Conservation (phyloP, 2,329 filamentous ascomycete species). For the Pseudogymnoascus pannorum region DNA sequence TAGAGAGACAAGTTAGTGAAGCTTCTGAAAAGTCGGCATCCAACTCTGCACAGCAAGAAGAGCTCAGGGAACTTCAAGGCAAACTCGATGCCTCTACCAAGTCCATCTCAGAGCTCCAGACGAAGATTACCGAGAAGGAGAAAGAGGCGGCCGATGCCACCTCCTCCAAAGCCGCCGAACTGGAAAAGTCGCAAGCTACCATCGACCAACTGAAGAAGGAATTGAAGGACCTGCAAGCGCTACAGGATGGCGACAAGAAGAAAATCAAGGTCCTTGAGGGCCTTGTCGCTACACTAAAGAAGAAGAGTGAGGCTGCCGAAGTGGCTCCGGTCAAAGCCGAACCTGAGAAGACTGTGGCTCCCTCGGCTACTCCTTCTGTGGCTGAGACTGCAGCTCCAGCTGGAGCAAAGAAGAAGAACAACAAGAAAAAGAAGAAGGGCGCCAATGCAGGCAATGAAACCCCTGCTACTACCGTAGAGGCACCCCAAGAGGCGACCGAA, state of each 20-base stretch:
- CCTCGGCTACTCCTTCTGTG: background rate
- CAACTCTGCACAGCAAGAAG: slow-evolving; percentile 33
- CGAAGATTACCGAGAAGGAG: background rate
- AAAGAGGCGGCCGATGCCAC: slow-evolving; percentile 11
- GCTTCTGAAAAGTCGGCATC: slow-evolving; percentile 43
- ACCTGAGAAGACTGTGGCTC: slow-evolving; percentile 37
- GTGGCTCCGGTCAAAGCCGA: slow-evolving; percentile 34
- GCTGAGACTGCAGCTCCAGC: slow-evolving; percentile 17
- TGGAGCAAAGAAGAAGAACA: slow-evolving; percentile 64
- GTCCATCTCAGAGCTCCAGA: slow-evolving; percentile 10
- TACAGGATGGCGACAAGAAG: slow-evolving; percentile 14
- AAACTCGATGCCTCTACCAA: slow-evolving; percentile 20
- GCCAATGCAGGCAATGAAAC: slow-evolving; percentile 16
- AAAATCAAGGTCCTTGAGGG: slow-evolving; percentile 18
- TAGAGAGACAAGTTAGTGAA: slow-evolving; percentile 37
- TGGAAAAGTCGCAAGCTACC: slow-evolving; percentile 20
- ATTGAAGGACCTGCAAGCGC: slow-evolving; percentile 10
- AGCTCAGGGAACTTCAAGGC: slow-evolving; percentile 39
- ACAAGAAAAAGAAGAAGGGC: slow-evolving; percentile 82
- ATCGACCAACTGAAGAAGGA: slow-evolving; percentile 23
- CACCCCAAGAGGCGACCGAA: slow-evolving; percentile 31
- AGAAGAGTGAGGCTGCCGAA: slow-evolving; percentile 34
- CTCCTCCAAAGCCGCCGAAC: slow-evolving; percentile 10
- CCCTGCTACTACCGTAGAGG: slow-evolving; percentile 23
- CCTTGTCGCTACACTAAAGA: slow-evolving; percentile 32